Conservation (phyloP, 257 asterid species). For the Solanum virginianum region DNA sequence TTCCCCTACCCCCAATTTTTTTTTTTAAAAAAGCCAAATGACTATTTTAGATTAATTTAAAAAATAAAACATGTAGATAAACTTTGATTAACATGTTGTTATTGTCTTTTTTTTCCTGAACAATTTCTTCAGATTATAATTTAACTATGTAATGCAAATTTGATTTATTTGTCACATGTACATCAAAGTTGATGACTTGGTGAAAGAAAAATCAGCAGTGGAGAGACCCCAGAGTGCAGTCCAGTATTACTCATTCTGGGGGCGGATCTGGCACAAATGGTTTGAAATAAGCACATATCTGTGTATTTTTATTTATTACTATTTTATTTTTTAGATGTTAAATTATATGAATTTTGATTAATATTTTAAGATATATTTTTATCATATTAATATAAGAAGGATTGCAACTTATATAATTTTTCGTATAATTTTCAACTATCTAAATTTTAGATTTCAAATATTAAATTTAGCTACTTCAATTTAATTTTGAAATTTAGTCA, state of each 20-base stretch:
- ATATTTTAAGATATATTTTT: too few species aligned
- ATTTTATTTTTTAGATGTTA: too few species aligned
- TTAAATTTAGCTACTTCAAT: too few species aligned
- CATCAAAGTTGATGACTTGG: neutral
- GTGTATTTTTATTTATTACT: too few species aligned
- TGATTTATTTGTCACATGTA: neutral
- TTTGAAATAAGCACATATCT: too few species aligned
- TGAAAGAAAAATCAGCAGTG: neutral
- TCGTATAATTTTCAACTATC: too few species aligned
- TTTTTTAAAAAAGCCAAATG: neutral
- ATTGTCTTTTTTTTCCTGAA: neutral
- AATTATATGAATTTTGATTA: too few species aligned
- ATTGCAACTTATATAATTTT: too few species aligned
- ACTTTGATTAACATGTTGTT: neutral
- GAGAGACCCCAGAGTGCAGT: neutral
- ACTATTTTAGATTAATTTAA: neutral
- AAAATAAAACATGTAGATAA: neutral
- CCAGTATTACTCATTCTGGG: neutral
- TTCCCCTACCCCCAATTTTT: too few species aligned
- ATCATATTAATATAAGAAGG: too few species aligned
- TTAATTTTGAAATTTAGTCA: too few species aligned
- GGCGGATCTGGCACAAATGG: neutral
- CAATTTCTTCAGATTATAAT: neutral
- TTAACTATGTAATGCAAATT: neutral
- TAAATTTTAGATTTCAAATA: too few species aligned